These are phyloP conservation scores for Neodidymelliopsis sp. DNA, from an alignment of 2,329 filamentous ascomycete species.

Conservation along the genomic window DNA sequence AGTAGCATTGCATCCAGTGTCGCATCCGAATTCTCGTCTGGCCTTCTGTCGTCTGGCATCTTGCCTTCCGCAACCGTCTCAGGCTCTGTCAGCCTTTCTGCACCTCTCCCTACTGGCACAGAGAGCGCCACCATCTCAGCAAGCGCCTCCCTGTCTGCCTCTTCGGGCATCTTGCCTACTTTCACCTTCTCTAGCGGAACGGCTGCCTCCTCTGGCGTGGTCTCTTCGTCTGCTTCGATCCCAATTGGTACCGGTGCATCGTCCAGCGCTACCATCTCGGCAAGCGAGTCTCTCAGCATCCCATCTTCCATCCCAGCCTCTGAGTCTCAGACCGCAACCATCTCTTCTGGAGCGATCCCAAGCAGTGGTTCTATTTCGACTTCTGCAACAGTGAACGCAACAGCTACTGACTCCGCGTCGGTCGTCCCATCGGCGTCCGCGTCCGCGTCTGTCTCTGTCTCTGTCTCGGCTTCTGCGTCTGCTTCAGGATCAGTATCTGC, in stretches of 20 bases:
- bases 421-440: not conserved
- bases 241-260: conserved; percentile 9
- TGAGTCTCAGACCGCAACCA: conserved; percentile 20
- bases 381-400: not conserved
- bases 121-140: conserved; percentile 6
- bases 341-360: conserved; percentile 11
- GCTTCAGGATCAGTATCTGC: conserved; percentile 1
- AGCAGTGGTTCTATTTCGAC: conserved; percentile 3
- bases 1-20: conserved; percentile 23
- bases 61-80: conserved; percentile 18
- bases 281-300: conserved; percentile 22
- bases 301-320: conserved; percentile 31
- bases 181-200: conserved; percentile 16
- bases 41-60: conserved; percentile 16
- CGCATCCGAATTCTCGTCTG: conserved; percentile 20
- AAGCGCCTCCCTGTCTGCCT: conserved; percentile 14
- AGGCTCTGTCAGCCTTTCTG: conserved; percentile 6
- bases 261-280: conserved; percentile 9
- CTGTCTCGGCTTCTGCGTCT: not conserved
- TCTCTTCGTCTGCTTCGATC: conserved; percentile 6
- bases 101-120: conserved; percentile 10
- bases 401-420: conserved; percentile 4
- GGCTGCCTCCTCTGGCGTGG: conserved; percentile 12
- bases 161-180: conserved; percentile 21
- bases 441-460: not conserved